Percentiles rank a stretch among this genome's conserved stretches.
These are phyloP conservation scores for Niveomyces coronatus DNA, from an alignment of 2,329 filamentous ascomycete genomes.

Conservation along the genomic window DNA sequence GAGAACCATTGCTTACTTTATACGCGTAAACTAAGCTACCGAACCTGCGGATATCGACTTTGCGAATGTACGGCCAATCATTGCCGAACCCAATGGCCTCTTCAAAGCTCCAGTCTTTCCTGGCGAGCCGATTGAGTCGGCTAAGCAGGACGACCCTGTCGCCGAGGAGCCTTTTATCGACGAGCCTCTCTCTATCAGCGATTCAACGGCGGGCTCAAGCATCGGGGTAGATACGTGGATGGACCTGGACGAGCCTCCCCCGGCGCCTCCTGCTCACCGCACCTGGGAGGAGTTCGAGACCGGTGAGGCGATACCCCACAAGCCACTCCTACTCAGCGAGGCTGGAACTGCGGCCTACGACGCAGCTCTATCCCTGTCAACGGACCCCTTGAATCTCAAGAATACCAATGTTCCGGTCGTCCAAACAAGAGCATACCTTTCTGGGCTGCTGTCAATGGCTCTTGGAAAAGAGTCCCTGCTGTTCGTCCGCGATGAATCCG, in stretches of 20 bases:
- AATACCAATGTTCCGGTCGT: constrained; percentile 33
- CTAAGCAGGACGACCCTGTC: constrained; percentile 6
- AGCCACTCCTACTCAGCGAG: constrained; percentile 54
- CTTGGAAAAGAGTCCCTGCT: constrained; percentile 64
- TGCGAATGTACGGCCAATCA: constrained; percentile 3
- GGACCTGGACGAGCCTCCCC: constrained; percentile 21
- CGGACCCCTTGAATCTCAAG: constrained; percentile 28
- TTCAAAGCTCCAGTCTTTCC: constrained; percentile 30
- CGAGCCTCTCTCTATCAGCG: constrained; percentile 11
- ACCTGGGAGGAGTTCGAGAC: constrained; percentile 62
- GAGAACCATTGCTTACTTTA: too few species aligned
- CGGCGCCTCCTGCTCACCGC: constrained; percentile 35
- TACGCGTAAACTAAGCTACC: too few species aligned
- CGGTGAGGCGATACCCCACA: constrained; percentile 23
- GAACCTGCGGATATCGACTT: not conserved
- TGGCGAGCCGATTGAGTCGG: not conserved
- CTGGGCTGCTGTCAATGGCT: constrained; percentile 53
- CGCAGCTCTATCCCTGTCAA: constrained; percentile 38
- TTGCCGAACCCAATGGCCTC: constrained; percentile 22
- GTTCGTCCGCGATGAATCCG: constrained; percentile 49
- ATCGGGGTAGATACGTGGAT: constrained; percentile 37
- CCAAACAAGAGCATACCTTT: constrained; percentile 37
- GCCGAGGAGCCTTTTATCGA: constrained; percentile 8
- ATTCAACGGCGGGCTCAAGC: constrained; percentile 11
- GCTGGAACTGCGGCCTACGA: constrained; percentile 57